Evolutionary conservation across 768 basidiomycete genomes (phyloP).

Genomic region (Floccularia luteovirens): DNA sequence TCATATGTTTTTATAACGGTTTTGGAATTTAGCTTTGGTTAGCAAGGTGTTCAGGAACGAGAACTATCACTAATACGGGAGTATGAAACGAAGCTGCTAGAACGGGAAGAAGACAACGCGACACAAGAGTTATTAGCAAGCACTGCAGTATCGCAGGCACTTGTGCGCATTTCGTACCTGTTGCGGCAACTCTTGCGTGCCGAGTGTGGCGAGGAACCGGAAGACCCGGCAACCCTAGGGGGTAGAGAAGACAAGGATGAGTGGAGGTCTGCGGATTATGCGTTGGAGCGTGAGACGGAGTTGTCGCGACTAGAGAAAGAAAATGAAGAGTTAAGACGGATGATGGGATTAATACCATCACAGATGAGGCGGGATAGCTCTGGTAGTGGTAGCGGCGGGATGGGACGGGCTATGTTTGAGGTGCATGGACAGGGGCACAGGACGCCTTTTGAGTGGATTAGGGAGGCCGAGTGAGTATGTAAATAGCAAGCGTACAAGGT

Average conservation of each 20-base stretch:
- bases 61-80: slow-evolving; percentile 86
- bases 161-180: slow-evolving; percentile 61
- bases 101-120: slow-evolving; percentile 63
- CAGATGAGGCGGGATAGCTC: slow-evolving; percentile 15
- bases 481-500: slow-evolving; percentile 27
- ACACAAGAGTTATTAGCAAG: slow-evolving; percentile 49
- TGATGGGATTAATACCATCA: slow-evolving; percentile 47
- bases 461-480: slow-evolving; percentile 33
- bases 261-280: slow-evolving; percentile 55
- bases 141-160: slow-evolving; percentile 58
- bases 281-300: slow-evolving; percentile 87
- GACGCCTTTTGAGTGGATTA: slow-evolving; percentile 15
- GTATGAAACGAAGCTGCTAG: slow-evolving; percentile 81
- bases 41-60: slow-evolving; percentile 92
- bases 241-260: slow-evolving; percentile 32
- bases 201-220: slow-evolving; percentile 56
- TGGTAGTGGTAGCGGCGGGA: slow-evolving; percentile 11
- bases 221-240: slow-evolving; percentile 14
- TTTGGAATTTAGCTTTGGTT: slow-evolving; percentile 6
- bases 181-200: slow-evolving; percentile 66
- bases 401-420: background rate
- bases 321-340: slow-evolving; percentile 70
- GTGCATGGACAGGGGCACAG: slow-evolving; percentile 10
- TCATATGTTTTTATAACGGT: slow-evolving; percentile 1
- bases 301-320: slow-evolving; percentile 81